A percentile compares a stretch with the other conserved stretches of the same genome.
Conservation (phyloP, 805 yeast species). For the Yarrowia deformans region DNA sequence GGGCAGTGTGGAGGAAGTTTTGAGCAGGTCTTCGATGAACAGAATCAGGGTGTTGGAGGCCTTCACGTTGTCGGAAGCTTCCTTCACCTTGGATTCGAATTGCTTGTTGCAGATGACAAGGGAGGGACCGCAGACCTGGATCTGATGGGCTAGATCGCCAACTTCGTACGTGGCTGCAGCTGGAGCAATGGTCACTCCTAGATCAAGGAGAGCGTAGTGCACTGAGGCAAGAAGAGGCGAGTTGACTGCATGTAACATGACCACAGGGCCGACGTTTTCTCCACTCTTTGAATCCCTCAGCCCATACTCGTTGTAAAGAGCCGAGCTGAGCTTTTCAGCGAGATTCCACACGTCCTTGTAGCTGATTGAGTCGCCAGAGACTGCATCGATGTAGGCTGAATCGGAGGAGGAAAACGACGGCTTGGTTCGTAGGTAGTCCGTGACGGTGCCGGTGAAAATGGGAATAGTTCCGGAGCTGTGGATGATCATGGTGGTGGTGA, state of each 20-base stretch:
- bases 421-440: constrained; percentile 18
- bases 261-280: background rate
- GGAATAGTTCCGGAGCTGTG: constrained; percentile 13
- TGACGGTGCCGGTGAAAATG: constrained; percentile 11
- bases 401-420: background rate
- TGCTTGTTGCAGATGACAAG: constrained; percentile 3
- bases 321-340: background rate
- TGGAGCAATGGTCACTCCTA: constrained; percentile 12
- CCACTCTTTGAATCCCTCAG: background rate
- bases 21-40: constrained; percentile 12
- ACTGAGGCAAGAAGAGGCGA: background rate
- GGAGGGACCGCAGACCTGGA: background rate
- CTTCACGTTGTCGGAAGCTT: constrained; percentile 46
- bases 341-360: constrained; percentile 9
- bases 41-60: too few relatives aligned
- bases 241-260: constrained; percentile 3
- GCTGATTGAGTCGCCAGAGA: background rate
- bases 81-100: background rate
- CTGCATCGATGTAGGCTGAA: constrained; percentile 14
- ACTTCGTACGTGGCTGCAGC: constrained; percentile 3
- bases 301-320: constrained; percentile 1
- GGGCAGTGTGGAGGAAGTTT: background rate
- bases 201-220: constrained; percentile 15
- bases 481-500: constrained; percentile 2
- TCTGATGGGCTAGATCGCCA: constrained; percentile 2